Evolutionary conservation across 805 yeast genomes (phyloP), one percentile per base, ranked within the genome.

Genomic region (Cyberlindnera xishuangbannaensis): DNA sequence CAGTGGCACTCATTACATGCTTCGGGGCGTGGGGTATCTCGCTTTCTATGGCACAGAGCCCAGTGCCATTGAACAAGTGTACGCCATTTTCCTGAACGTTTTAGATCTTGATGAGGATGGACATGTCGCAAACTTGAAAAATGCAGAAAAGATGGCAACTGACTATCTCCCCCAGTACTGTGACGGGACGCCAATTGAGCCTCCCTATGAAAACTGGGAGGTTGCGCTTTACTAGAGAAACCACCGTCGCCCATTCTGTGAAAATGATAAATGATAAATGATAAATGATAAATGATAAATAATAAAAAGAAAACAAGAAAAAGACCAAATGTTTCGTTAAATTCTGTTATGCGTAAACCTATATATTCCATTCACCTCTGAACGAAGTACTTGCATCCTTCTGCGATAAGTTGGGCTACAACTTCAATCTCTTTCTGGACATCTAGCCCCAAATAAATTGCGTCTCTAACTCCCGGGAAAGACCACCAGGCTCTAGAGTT

Each of bases 391-490:
- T 28, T 31, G 22, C 41, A 34, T 4, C 45, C 48, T 13, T 44
- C 44, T 5, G 33, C 7, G 15, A 45, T 30, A 12, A 37, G 10
- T 12, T 52, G 46, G 5, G 73, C 65, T 12, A 76, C 58, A 4
- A 50, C 43, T 26, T 69, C 59, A 7, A 81, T 54, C 41, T 78
- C 76, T 3, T 53, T 43, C 40, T 78, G 83, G 0, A 84, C 87
- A 21, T 48, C 54, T 0, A 48, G 59, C 65, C 73, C 71, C 39
- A 77, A 71, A 27, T 62, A 64, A 10, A 84, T 51, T 0, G 74
- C 77, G 50, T 87, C 95, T 40, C 94, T 67, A 2, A 87, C 69
- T 5, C 72, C 71, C 0, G 97, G 96, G 51, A 83, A 86, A 3
- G 83, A 67, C 57, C 78, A 76, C 70, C 81, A 71, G 25, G 70